phyloP scores from a whole-genome alignment of 306 rosid species.

The Clitoria ternatea region DNA sequence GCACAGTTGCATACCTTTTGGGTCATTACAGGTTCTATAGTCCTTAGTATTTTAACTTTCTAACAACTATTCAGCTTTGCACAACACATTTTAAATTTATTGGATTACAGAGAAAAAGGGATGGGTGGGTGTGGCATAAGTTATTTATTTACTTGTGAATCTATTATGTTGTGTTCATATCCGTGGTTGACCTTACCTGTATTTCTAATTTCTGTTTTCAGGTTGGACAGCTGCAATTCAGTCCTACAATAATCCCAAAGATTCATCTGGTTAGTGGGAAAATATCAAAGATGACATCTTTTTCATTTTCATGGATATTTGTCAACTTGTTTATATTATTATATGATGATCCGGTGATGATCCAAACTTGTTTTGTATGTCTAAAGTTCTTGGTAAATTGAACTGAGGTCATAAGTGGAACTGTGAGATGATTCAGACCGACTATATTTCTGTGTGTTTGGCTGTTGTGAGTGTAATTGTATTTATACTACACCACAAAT shows the following conservation, averaged over 20 bases:
- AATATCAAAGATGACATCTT: slow-evolving; percentile 20
- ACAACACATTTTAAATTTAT: neutral
- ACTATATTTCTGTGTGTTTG: neutral
- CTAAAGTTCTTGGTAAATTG: neutral
- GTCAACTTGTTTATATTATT: neutral
- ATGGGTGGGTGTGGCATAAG: neutral
- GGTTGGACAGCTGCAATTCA: slow-evolving; percentile 70
- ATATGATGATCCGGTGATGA: neutral
- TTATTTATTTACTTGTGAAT: slow-evolving; percentile 11
- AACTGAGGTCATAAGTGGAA: slow-evolving; percentile 1
- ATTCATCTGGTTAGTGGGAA: slow-evolving; percentile 55
- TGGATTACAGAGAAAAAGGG: neutral
- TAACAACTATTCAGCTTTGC: slow-evolving; percentile 5
- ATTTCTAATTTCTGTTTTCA: slow-evolving; percentile 28
- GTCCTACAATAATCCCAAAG: slow-evolving; percentile 41
- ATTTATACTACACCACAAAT: slow-evolving; percentile 10
- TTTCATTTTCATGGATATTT: slow-evolving; percentile 8
- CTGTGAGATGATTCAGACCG: slow-evolving; percentile 13
- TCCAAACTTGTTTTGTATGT: slow-evolving; percentile 9
- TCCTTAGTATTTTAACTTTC: slow-evolving; percentile 10
- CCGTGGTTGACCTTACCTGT: slow-evolving; percentile 7
- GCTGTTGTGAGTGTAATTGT: neutral
- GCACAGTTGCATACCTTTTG: slow-evolving; percentile 1
- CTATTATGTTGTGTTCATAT: slow-evolving; percentile 12
- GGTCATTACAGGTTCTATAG: slow-evolving; percentile 13